These are phyloP conservation scores for Pluteus cervinus DNA, from an alignment of 768 basidiomycete species.

Conservation along the genomic window DNA sequence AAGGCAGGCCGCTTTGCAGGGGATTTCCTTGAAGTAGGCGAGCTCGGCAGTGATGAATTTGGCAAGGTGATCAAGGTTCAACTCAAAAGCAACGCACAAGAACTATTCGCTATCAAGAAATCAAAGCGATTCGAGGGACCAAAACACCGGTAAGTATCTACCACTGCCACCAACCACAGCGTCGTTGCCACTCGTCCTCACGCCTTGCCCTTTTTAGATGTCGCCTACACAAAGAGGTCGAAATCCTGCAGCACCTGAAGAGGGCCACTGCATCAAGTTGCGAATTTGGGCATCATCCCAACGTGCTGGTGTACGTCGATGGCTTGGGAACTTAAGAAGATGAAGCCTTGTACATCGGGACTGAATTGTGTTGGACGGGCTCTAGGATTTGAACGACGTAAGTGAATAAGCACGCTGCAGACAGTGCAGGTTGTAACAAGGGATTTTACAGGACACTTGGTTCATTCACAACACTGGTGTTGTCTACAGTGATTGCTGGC, in stretches of 20 bases:
- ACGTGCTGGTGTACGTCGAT: conserved; percentile 85
- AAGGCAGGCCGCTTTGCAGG: conserved; percentile 67
- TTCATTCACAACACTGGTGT: conserved; percentile 88
- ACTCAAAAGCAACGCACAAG: conserved; percentile 49
- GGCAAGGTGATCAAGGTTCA: conserved; percentile 86
- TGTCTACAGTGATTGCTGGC: conserved; percentile 85
- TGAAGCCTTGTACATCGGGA: conserved; percentile 83
- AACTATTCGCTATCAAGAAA: conserved; percentile 86
- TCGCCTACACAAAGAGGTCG: conserved; percentile 91
- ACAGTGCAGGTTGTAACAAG: conserved; percentile 11
- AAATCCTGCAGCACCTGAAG: conserved; percentile 77
- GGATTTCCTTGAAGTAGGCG: conserved; percentile 74
- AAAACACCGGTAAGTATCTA: conserved; percentile 75
- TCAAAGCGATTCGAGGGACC: conserved; percentile 89
- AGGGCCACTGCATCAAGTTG: conserved; percentile 31
- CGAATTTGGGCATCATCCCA: conserved; percentile 51
- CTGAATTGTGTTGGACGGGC: conserved; percentile 92
- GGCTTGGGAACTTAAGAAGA: conserved; percentile 98
- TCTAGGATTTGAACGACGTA: conserved; percentile 85
- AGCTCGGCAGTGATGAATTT: conserved; percentile 89
- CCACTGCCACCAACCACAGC: too few species aligned
- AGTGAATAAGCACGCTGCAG: conserved; percentile 32
- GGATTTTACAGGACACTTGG: conserved; percentile 56
- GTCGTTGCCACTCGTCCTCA: conserved; percentile 21
- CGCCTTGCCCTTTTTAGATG: conserved; percentile 37